A percentile compares a stretch with the other conserved stretches of the same genome.
Evolutionary conservation across 306 rosid genomes (phyloP).

Genomic region (Prinsepia uniflora): DNA sequence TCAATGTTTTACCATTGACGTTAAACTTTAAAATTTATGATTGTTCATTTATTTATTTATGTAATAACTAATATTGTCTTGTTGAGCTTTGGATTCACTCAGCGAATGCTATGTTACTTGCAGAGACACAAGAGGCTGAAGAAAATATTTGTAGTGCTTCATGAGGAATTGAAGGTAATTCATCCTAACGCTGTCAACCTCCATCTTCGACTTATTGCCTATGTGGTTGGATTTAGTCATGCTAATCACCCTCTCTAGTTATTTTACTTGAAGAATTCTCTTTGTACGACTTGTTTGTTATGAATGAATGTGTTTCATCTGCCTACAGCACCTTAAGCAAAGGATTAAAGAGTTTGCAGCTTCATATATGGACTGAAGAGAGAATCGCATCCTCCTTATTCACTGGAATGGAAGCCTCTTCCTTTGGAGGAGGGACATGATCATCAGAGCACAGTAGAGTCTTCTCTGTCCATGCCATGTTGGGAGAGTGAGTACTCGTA

Average conservation of each 20-base stretch:
- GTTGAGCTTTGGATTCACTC: background rate
- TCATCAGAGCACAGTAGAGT: background rate
- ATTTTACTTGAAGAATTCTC: background rate
- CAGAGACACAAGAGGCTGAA: constrained; percentile 92
- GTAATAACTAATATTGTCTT: background rate
- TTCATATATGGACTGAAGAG: constrained; percentile 36
- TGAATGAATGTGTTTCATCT: background rate
- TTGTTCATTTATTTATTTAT: background rate
- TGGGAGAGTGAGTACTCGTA: background rate
- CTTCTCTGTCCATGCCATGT: background rate
- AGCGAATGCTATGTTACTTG: constrained; percentile 30
- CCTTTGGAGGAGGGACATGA: constrained; percentile 4
- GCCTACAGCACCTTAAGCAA: constrained; percentile 67
- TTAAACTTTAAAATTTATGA: background rate
- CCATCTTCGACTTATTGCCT: background rate
- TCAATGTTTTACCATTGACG: background rate
- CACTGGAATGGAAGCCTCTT: constrained; percentile 23
- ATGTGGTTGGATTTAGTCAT: constrained; percentile 1
- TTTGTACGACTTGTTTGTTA: no score
- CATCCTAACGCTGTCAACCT: constrained; percentile 12
- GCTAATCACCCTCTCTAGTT: background rate
- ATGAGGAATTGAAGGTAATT: constrained; percentile 72
- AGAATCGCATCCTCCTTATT: constrained; percentile 4
- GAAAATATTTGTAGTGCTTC: constrained; percentile 83
- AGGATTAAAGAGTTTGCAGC: constrained; percentile 60